Evolutionary conservation across 352 stramenopile genomes (phyloP), one percentile per base, ranked within the genome.

Genomic region (Globisporangium canariense): DNA sequence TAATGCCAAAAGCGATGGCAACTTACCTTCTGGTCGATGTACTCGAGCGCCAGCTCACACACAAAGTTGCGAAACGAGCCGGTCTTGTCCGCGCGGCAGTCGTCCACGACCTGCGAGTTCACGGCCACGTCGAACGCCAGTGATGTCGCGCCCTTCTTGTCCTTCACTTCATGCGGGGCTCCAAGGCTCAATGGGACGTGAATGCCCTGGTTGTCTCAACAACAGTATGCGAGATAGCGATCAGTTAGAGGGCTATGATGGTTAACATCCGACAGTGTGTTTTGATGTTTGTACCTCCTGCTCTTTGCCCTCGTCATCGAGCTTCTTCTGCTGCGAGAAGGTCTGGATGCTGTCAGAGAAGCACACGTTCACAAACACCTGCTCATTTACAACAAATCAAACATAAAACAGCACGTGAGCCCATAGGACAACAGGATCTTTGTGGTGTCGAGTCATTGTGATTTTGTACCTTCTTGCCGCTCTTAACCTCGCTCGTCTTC

Each of bases 361-460:
- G 50, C 87, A 89, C 36, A 94, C 73, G 66, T 94, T 94, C 36
- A 94, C 74, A 66, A 94, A 94, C 30, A 90, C 74, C 80, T 89
- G n/a, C 34, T n/a, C 32, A 36, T 36, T 5, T 36, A 36, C 32
- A 36, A 34, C 9, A 50, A 14, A 5, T 32, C 9, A 50, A 14
- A 5, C 32, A 30, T 7, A 16, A 22, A 14, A 38, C 2, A 22
- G 2, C 2, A 13, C 16, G 22, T 22, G 4, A 56, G 28, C 16
- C 20, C 9, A 22, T 18, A 13, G 25, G 28, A 22, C 5, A 40
- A 14, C 47, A 34, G 18, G 1, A 5, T 13, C 10, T 41, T 41
- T 13, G 16, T 3, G 14, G 16, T 57, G 50, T 3, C 41, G 3
- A 41, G 13, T 38, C 7, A 11, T 40, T 57, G n/a, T 1, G 50